Base-by-base conservation (phyloP, 2,329 filamentous ascomycete species). In the Kalmusia sp. region DNA sequence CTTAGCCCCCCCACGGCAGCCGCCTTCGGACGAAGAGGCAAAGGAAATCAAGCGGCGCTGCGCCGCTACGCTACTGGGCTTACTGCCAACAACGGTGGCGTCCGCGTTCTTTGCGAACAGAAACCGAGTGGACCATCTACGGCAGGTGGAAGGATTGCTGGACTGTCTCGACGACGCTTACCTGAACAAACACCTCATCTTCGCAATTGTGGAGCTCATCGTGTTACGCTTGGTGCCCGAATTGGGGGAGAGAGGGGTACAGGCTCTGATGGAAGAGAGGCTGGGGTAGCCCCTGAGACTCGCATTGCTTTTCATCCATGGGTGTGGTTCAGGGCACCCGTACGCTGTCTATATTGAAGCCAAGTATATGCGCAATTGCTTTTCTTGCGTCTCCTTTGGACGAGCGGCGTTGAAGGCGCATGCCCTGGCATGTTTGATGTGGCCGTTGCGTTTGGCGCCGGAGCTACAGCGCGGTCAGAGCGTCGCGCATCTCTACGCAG, bases 101-200 rank as follows among this genome's bases (percentile, higher is more conserved):
- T 55, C 57, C 9, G 48, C 57, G 11, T 71, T 71, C 44, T 71
- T 75, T 45, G 67, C 67, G 30, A 71, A 49, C 46, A 45, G 57
- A 22, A 56, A 51, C 33, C 47, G 77, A 82, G 74, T 86, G 38
- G 74, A 77, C 55, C 83, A 88, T 62, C 82, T 91, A 58, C 85
- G 87, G 67, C 77, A 82, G 56, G 76, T 84, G 22, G 78, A 79
- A 49, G 77, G 79, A 21, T 79, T 92, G 39, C 80, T 98, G 40
- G 86, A 89, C 64, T 80, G 93, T 31, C 88, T 96, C 61, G 85
- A 84, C 14, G 92, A 97, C 74, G 80, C 84, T 46, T 96, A 96
- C 76, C 89, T 92, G 76, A 99, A 99, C 77, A 96, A 93, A 77
- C 92, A 97, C 76, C 79, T 98, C 27, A 79, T 96, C 63, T 96